Evolutionary conservation across 2,329 filamentous ascomycete species (phyloP), one percentile per base, ranked within the genome.

Genomic region (Paecilomyces sp.): DNA sequence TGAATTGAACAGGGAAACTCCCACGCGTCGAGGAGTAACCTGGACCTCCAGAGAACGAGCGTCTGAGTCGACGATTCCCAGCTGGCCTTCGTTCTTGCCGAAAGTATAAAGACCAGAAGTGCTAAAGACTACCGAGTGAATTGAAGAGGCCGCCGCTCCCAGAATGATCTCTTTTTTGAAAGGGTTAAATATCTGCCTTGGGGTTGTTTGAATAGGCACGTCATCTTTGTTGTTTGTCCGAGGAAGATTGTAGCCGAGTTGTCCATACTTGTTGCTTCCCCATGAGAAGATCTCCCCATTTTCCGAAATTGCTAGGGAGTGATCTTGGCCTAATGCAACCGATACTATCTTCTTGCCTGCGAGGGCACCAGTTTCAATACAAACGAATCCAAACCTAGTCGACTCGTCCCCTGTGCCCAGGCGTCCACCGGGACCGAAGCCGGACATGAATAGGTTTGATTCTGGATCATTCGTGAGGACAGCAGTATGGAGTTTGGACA

Each of bases 1-100:
- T 2, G 86, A 85, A 58, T 81, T 84, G 68, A 94, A 90, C 0
- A 96, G 81, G 0, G 92, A 94, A 0, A 91, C 91, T 0, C 91
- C 92, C 52, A 99, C 92, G 70, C 89, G 93, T 54, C 94, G 85
- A 25, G 94, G 94, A 0, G 85, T 86, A 22, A 83, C 77, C 70
- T 97, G 94, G n/a, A 88, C 79, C 66, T 94, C 90, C 4, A 97
- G 82, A 0, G 92, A 97, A 54, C 92, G 86, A 28, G 94, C 95
- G 75, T 97, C 93, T 0, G 94, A 93, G 72, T 97, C 94, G 77
- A 97, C 92, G 57, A 99, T 82, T 4, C 92, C 94, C 54, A 99
- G 83, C 72, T 99, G 94, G 1, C 94, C 94, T 66, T 92, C 87
- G 67, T 97, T 99, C 68, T 94, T 95, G 24, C 94, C 94, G 82